phyloP scores from a whole-genome alignment of 179 eudicot genomes.

The Patellifolia procumbens region DNA sequence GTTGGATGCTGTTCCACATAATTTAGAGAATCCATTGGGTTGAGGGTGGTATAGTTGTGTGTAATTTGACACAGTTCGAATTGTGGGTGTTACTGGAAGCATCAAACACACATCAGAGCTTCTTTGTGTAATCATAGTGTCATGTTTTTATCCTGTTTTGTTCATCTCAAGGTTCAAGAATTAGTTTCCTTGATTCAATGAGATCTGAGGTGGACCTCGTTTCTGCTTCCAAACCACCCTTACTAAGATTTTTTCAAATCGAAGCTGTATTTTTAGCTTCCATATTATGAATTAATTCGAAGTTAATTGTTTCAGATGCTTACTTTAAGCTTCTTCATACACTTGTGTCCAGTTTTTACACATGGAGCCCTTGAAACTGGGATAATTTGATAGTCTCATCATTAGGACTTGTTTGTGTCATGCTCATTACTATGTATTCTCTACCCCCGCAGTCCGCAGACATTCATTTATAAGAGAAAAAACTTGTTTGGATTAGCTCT shows the following conservation, averaged over 20 bases:
- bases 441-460: too few species aligned
- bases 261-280: slow-evolving; percentile 17
- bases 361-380: background rate
- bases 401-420: too few species aligned
- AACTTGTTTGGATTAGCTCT: too few species aligned
- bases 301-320: background rate
- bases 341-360: too few species aligned
- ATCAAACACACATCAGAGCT: background rate
- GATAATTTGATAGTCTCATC: background rate
- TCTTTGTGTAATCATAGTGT: background rate
- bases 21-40: background rate
- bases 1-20: slow-evolving; percentile 11
- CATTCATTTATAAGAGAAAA: too few species aligned
- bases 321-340: background rate
- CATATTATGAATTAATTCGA: background rate
- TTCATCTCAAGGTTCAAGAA: slow-evolving; percentile 19
- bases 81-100: background rate
- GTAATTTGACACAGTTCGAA: background rate
- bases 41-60: background rate
- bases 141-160: background rate
- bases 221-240: background rate
- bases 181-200: slow-evolving; percentile 1
- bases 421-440: too few species aligned
- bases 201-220: slow-evolving; percentile 15
- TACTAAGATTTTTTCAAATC: background rate